A percentile compares a stretch with the other conserved stretches of the same genome.
Evolutionary conservation across 345 rosid genomes (phyloP).

Genomic region (Euphorbia lathyris): DNA sequence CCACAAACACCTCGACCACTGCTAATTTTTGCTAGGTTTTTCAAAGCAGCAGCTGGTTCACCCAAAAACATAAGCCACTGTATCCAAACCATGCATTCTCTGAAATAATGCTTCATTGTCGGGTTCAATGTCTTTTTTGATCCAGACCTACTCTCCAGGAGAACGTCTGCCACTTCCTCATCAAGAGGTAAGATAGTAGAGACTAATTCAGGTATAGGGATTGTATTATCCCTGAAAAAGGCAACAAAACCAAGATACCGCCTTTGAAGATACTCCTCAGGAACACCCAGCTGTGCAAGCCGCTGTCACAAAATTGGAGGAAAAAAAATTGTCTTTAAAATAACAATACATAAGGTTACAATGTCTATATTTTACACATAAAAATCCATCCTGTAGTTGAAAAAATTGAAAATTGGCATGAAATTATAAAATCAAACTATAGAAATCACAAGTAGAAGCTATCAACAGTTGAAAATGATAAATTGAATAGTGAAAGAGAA

Average conservation of each 20-base stretch:
- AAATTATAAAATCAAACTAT: background rate
- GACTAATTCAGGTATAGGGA: constrained; percentile 44
- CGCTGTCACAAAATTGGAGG: constrained; percentile 42
- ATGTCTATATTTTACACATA: background rate
- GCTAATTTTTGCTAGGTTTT: constrained; percentile 42
- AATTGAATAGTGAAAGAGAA: background rate
- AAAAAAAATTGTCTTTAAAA: background rate
- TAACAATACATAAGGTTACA: background rate
- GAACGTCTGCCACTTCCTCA: constrained; percentile 48
- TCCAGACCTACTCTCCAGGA: constrained; percentile 32
- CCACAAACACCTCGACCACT: constrained; percentile 87
- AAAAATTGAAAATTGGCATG: background rate
- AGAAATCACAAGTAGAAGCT: background rate
- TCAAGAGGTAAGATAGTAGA: constrained; percentile 61
- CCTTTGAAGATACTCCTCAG: constrained; percentile 41
- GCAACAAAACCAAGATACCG: constrained; percentile 45
- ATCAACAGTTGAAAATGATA: background rate
- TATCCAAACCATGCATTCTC: constrained; percentile 66
- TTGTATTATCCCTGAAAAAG: constrained; percentile 40
- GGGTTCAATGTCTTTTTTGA: constrained; percentile 28
- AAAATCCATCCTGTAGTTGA: background rate
- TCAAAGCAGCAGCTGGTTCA: constrained; percentile 50
- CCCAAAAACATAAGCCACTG: constrained; percentile 86
- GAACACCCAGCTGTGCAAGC: constrained; percentile 61
- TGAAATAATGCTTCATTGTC: constrained; percentile 38